phyloP scores from a whole-genome alignment of 2,329 filamentous ascomycete genomes.

The Aspergillus persii region DNA sequence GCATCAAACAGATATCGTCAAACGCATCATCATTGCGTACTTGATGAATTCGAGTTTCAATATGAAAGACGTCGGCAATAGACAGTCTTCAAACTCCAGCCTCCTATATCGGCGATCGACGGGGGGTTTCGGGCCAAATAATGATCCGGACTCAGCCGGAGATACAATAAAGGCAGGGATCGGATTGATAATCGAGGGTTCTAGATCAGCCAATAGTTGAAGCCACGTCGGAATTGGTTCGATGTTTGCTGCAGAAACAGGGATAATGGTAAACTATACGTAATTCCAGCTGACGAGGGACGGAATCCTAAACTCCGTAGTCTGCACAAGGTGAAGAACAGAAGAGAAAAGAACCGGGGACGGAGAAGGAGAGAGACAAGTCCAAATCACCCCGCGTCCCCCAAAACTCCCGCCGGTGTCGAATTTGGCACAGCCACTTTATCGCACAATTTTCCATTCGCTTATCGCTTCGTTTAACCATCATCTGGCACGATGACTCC shows the following conservation, averaged over 20 bases:
- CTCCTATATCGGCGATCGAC: not conserved
- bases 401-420: not conserved
- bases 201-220: not conserved
- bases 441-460: not conserved
- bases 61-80: not conserved
- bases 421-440: not conserved
- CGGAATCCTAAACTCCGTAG: too few species aligned
- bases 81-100: not conserved
- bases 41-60: not conserved
- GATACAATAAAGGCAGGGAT: not conserved
- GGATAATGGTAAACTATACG: too few species aligned
- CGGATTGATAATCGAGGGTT: not conserved
- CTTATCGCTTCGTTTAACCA: not conserved
- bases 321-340: too few species aligned
- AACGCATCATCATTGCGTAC: not conserved
- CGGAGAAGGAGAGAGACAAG: not conserved
- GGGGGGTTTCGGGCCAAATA: not conserved
- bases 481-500: not conserved
- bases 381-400: not conserved
- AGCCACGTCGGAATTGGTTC: not conserved
- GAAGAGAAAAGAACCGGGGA: not conserved
- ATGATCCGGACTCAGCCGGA: not conserved
- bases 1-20: not conserved
- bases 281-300: too few species aligned
- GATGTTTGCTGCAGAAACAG: not conserved